Conservation (phyloP, 345 rosid species). For the Populus deltoides region DNA sequence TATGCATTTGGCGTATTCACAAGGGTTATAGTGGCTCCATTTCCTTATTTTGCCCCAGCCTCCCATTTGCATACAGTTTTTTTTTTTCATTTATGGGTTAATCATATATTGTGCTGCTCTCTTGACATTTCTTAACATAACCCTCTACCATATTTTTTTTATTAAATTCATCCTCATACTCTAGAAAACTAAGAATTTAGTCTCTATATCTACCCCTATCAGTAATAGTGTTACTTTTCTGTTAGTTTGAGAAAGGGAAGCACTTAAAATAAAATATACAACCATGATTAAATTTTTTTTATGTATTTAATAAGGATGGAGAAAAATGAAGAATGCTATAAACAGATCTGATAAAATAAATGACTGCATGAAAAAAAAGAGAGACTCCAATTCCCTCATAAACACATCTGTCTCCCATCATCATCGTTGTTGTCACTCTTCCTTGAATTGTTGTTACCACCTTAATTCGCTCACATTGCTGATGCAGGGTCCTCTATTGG, state of each 20-base stretch:
- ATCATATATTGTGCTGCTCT: background rate
- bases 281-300: background rate
- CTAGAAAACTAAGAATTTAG: background rate
- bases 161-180: background rate
- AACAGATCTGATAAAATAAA: background rate
- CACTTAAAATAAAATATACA: background rate
- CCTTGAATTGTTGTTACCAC: background rate
- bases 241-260: background rate
- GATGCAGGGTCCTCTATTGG: conserved; percentile 6
- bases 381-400: background rate
- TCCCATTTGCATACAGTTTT: background rate
- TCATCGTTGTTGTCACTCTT: background rate
- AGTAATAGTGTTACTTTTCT: background rate
- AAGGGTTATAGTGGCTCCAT: background rate
- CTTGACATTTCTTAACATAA: background rate
- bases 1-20: background rate
- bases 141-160: background rate
- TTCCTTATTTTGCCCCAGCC: background rate
- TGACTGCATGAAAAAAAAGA: background rate
- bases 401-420: background rate
- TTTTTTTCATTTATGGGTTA: background rate
- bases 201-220: background rate
- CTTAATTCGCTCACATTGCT: background rate
- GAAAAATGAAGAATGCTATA: background rate
- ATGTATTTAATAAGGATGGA: no score